Conservation (phyloP, 768 basidiomycete genomes). For the Boletus subcaerulescens region DNA sequence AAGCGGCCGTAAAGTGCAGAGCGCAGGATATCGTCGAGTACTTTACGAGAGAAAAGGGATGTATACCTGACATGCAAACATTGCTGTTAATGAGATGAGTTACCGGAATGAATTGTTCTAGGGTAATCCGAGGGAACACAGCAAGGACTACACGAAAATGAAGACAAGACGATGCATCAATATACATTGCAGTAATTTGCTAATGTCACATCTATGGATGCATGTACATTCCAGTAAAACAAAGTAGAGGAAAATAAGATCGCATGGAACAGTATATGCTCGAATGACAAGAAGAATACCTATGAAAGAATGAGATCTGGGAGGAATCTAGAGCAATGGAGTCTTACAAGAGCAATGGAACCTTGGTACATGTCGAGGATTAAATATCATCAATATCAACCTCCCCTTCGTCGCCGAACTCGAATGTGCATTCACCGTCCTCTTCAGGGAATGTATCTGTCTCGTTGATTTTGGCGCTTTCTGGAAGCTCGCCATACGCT, state of each 20-base stretch:
- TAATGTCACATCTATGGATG: slow-evolving; percentile 27
- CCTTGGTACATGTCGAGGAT: slow-evolving; percentile 18
- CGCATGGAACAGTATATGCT: slow-evolving; percentile 7
- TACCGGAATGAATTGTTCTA: background rate
- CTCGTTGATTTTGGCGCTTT: slow-evolving; percentile 96
- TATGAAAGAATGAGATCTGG: slow-evolving; percentile 1
- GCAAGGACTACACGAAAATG: slow-evolving; percentile 3
- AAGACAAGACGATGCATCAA: slow-evolving; percentile 11
- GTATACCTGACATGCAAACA: slow-evolving; percentile 71
- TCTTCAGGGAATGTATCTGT: slow-evolving; percentile 92
- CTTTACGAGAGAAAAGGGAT: slow-evolving; percentile 65
- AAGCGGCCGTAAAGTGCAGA: slow-evolving; percentile 57
- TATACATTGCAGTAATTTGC: slow-evolving; percentile 16
- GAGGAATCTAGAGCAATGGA: background rate
- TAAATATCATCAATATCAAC: slow-evolving; percentile 90
- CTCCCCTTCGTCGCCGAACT: slow-evolving; percentile 86
- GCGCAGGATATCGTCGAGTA: slow-evolving; percentile 73
- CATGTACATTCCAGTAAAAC: slow-evolving; percentile 14
- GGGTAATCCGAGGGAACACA: background rate
- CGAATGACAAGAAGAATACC: slow-evolving; percentile 13
- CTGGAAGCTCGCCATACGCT: slow-evolving; percentile 96
- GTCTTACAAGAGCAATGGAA: slow-evolving; percentile 15
- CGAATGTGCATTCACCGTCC: slow-evolving; percentile 85
- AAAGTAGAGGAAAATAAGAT: background rate
- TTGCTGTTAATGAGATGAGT: slow-evolving; percentile 39